Conservation (phyloP, 2,329 filamentous ascomycete genomes). For the Exophiala sp. region DNA sequence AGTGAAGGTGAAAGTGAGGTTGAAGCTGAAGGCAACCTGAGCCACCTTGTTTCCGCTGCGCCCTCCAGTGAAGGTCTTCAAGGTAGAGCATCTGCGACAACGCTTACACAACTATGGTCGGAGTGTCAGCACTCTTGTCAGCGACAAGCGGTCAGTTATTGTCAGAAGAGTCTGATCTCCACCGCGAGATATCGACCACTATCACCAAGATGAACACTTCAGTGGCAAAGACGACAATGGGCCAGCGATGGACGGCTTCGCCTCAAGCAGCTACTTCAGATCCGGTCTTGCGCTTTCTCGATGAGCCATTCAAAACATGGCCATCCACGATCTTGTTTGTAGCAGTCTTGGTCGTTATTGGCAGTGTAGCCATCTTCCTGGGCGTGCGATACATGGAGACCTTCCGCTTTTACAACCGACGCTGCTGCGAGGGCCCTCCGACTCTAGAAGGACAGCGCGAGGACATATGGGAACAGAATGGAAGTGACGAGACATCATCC, state of each 20-base stretch:
- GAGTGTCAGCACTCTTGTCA: neutral
- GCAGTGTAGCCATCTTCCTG: constrained; percentile 8
- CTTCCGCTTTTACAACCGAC: constrained; percentile 1
- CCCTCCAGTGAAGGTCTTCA: neutral
- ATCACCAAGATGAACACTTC: neutral
- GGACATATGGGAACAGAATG: neutral
- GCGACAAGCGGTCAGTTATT: neutral
- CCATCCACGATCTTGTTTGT: constrained; percentile 13
- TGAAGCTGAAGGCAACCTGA: neutral
- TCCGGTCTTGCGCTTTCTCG: constrained; percentile 9
- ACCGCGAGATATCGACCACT: neutral
- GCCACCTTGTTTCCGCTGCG: neutral
- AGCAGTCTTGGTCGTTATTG: constrained; percentile 3
- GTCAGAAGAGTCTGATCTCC: too few species aligned
- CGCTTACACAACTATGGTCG: neutral
- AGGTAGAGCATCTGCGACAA: neutral
- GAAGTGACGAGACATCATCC: neutral
- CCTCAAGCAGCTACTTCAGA: neutral
- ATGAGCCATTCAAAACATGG: constrained; percentile 23
- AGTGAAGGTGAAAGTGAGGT: constrained; percentile 31
- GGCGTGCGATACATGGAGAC: constrained; percentile 15
- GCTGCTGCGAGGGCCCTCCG: neutral
- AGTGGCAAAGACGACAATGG: neutral
- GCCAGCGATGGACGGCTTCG: neutral
- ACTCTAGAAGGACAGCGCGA: constrained; percentile 4